Percentiles rank a stretch among this genome's conserved stretches.
phyloP scores from a whole-genome alignment of 1,284 basidiomycete genomes.

The Ceratobasidium sp. region DNA sequence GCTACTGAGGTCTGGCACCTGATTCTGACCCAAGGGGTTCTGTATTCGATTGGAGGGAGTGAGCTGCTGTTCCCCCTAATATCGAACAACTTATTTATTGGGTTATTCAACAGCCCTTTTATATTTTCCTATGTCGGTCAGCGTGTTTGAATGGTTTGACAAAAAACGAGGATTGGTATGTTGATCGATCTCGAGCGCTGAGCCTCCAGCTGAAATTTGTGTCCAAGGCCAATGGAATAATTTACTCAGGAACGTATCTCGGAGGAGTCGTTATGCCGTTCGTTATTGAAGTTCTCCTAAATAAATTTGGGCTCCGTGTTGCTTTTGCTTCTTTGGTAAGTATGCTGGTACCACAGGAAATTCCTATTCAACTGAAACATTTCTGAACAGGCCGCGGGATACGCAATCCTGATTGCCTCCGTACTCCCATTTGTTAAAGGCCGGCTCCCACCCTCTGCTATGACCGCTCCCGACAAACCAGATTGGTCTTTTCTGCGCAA shows the following conservation, averaged over 20 bases:
- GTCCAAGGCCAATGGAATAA: slow-evolving; percentile 43
- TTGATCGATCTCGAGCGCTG: neutral
- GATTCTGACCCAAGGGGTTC: slow-evolving; percentile 47
- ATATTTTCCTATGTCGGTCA: slow-evolving; percentile 46
- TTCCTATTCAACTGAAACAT: neutral
- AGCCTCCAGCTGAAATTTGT: neutral
- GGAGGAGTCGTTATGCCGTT: slow-evolving; percentile 48
- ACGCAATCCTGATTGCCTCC: slow-evolving; percentile 36
- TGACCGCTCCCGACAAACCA: slow-evolving; percentile 5
- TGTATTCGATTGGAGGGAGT: slow-evolving; percentile 48
- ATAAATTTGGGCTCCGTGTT: slow-evolving; percentile 35
- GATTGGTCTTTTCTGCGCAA: slow-evolving; percentile 45
- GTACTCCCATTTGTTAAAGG: slow-evolving; percentile 47
- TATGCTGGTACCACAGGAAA: neutral
- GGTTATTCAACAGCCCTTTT: slow-evolving; percentile 37
- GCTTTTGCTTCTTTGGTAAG: slow-evolving; percentile 47
- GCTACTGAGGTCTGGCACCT: slow-evolving; percentile 47
- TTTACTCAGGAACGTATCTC: slow-evolving; percentile 45
- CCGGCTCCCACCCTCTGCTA: slow-evolving; percentile 44
- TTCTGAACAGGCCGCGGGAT: slow-evolving; percentile 26
- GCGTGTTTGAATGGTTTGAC: slow-evolving; percentile 45
- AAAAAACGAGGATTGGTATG: slow-evolving; percentile 46
- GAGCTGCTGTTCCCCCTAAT: neutral
- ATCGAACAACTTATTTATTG: neutral
- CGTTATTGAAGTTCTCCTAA: slow-evolving; percentile 45